Conservation (phyloP, 1,284 basidiomycete species). For the Singerocomus rubriflavus region DNA sequence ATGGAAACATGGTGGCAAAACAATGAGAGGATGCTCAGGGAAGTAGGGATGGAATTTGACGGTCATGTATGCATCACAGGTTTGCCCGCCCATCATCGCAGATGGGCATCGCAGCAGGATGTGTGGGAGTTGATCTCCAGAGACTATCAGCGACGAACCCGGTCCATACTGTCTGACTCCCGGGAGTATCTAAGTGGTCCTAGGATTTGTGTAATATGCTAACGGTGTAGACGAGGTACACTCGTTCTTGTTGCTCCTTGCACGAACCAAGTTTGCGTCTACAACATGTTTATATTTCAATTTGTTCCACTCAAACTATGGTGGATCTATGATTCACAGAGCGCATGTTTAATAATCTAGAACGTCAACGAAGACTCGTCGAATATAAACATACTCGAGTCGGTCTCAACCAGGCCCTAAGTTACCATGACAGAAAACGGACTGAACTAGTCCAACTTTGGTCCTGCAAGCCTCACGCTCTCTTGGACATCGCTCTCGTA, state of each 20-base stretch:
- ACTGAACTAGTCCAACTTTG: conserved; percentile 35
- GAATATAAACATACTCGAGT: background rate
- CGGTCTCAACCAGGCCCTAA: background rate
- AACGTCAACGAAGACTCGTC: no score
- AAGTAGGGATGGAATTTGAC: conserved; percentile 22
- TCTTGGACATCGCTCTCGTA: conserved; percentile 83
- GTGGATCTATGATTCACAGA: conserved; percentile 13
- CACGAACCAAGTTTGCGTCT: no score
- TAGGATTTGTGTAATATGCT: conserved; percentile 18
- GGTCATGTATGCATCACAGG: conserved; percentile 28
- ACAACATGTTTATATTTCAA: conserved; percentile 6
- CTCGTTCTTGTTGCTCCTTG: background rate
- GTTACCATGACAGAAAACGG: background rate
- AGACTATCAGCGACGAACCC: conserved; percentile 2
- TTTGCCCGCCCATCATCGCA: conserved; percentile 16
- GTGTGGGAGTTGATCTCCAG: conserved; percentile 14
- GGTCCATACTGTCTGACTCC: background rate
- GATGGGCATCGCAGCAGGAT: conserved; percentile 15
- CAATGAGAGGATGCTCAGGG: conserved; percentile 19
- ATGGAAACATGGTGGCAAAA: conserved; percentile 34
- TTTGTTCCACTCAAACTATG: background rate
- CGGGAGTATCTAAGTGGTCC: conserved; percentile 10
- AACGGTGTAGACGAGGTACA: conserved; percentile 1
- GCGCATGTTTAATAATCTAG: background rate
- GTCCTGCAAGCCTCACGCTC: conserved; percentile 79